These are phyloP conservation scores for Grosmannia penicillata DNA, from an alignment of 2,329 filamentous ascomycete species.

Conservation along the genomic window DNA sequence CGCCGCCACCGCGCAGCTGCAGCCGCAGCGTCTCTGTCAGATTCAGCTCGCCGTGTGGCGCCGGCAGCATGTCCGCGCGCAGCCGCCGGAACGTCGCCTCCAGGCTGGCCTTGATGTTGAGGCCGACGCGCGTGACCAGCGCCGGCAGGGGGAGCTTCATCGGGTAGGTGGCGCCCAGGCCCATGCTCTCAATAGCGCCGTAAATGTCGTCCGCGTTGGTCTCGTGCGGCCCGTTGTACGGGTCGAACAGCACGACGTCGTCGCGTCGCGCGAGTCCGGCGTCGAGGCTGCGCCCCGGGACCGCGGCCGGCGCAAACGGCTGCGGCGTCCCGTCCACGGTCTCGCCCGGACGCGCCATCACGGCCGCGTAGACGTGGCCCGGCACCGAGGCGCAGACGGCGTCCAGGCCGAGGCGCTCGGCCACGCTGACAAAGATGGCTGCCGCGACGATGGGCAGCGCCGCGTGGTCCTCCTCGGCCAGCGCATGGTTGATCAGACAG, in stretches of 20 bases:
- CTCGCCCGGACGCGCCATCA: conserved; percentile 45
- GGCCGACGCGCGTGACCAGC: too few relatives aligned
- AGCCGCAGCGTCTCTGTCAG: neutral
- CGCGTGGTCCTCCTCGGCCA: conserved; percentile 57
- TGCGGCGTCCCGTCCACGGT: conserved; percentile 40
- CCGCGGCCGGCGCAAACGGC: conserved; percentile 16
- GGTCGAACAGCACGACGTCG: too few relatives aligned
- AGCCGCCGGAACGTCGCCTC: too few relatives aligned
- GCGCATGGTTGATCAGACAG: conserved; percentile 71
- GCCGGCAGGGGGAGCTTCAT: too few relatives aligned
- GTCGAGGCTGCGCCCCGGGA: neutral
- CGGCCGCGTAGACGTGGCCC: conserved; percentile 70
- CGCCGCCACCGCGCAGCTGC: conserved; percentile 1
- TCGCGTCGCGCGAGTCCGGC: neutral
- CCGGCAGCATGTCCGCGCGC: too few relatives aligned
- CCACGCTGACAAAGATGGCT: conserved; percentile 73
- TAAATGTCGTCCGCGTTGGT: too few relatives aligned
- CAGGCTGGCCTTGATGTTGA: too few relatives aligned
- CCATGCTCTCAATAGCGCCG: too few relatives aligned
- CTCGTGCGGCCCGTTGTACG: too few relatives aligned
- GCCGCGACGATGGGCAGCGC: conserved; percentile 78
- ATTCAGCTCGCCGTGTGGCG: too few relatives aligned
- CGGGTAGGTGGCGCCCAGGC: too few relatives aligned
- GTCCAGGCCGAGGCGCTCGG: conserved; percentile 56
- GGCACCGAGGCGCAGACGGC: conserved; percentile 72